Evolutionary conservation across 805 yeast species (phyloP), one percentile per base, ranked within the genome.

Genomic region (Candida pseudofarinosa): DNA sequence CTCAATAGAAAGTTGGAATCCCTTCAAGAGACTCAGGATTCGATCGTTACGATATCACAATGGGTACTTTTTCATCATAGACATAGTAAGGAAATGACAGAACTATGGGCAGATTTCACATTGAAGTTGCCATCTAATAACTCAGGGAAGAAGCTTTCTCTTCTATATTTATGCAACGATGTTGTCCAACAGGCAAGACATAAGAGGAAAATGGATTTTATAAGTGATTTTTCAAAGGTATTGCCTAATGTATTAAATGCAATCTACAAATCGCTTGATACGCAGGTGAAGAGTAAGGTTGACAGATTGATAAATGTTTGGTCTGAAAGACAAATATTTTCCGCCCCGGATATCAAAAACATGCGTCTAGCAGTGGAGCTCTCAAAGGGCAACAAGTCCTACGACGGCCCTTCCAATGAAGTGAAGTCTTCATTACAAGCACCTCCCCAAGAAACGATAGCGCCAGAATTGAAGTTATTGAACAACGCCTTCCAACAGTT

Each of bases 121-220:
- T 47, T 45, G 43, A 44, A 32, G 4, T 8, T 47, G 4, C 37
- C 44, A 28, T 35, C 44, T 18, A 30, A 28, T 23, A 39, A 30
- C 16, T 53, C 60, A 4, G 40, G 49, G n/a, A 71, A 75, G 52
- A 75, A 73, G 45, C 69, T 83, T 40, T 72, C 83, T 2, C 62
- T 84, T 43, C 69, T 88, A 18, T 88, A 88, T 54, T 66, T 88
- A 12, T 83, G 85, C 40, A 88, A 88, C 59, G 96, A 88, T 50
- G 81, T 88, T 17, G 83, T 87, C 1, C 96, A 88, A 60, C 85
- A 85, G 56, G 79, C 89, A 3, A 72, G 81, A 45, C 80, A 83
- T 28, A 79, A 80, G 52, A 71, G 76, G 45, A 79, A 76, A 53
- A 64, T 65, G 3, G 86, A 79, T 38, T 82, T 83, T 49, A 60